Conservation (phyloP, 2,329 filamentous ascomycete species). For the Diaporthe amygdali region DNA sequence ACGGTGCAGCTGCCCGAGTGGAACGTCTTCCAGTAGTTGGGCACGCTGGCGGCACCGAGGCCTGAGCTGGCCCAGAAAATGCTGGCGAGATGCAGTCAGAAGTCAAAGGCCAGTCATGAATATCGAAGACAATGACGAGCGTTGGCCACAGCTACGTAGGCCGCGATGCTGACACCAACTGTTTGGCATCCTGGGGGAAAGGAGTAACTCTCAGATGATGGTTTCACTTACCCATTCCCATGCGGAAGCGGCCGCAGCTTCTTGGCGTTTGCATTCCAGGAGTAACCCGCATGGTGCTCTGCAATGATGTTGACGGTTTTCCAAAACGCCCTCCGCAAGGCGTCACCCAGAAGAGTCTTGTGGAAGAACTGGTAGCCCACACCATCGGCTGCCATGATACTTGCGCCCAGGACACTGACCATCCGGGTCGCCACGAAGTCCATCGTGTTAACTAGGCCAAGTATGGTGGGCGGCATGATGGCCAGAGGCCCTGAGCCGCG, state of each 20-base stretch:
- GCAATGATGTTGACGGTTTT: conserved; percentile 18
- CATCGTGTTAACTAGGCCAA: conserved; percentile 36
- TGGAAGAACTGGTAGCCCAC: conserved; percentile 34
- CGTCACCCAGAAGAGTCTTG: conserved; percentile 28
- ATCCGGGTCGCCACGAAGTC: conserved; percentile 34
- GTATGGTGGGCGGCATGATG: conserved; percentile 51
- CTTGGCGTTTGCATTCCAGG: not conserved
- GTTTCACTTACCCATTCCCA: not conserved
- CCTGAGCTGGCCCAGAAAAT: conserved; percentile 40
- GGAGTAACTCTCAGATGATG: too few relatives aligned
- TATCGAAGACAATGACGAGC: too few relatives aligned
- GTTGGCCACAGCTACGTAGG: too few relatives aligned
- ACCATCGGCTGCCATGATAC: conserved; percentile 37
- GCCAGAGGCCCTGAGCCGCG: conserved; percentile 61
- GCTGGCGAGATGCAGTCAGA: conserved; percentile 29
- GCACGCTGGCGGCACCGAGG: conserved; percentile 37
- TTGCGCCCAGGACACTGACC: conserved; percentile 32
- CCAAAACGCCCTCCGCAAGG: conserved; percentile 28
- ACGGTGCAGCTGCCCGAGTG: conserved; percentile 36
- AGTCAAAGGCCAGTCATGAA: too few relatives aligned
- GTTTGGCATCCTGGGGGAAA: too few relatives aligned
- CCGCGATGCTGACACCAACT: too few relatives aligned
- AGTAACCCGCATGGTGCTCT: not conserved
- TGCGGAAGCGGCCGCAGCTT: not conserved
- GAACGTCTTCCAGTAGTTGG: conserved; percentile 39